Conservation (phyloP, 257 asterid species). For the Plantago major region DNA sequence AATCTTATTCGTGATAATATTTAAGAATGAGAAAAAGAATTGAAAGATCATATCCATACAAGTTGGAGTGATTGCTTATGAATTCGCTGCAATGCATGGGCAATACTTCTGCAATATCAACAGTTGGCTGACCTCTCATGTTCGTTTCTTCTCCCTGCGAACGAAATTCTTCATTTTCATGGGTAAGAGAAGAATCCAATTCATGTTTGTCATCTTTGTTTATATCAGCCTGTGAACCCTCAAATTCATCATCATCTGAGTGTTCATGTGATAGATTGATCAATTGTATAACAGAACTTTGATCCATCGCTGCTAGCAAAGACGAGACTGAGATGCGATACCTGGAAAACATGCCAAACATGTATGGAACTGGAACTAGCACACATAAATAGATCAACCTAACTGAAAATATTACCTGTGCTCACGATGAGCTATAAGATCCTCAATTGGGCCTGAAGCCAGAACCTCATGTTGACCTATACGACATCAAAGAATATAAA, state of each 20-base stretch:
- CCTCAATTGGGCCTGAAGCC: conserved; percentile 99
- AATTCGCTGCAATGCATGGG: conserved; percentile 98
- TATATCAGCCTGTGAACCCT: conserved; percentile 53
- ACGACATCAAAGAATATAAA: conserved; percentile 20
- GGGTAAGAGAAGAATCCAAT: too few species aligned
- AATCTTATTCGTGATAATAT: too few species aligned
- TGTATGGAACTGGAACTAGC: background rate
- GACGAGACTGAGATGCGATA: conserved; percentile 97
- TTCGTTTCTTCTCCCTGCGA: conserved; percentile 67
- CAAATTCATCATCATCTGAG: conserved; percentile 48
- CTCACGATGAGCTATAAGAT: conserved; percentile 98
- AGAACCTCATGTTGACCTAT: conserved; percentile 95
- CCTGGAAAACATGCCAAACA: conserved; percentile 36
- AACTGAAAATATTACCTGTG: conserved; percentile 57
- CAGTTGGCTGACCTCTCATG: conserved; percentile 80
- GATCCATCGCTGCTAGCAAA: conserved; percentile 92
- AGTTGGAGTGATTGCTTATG: conserved; percentile 89
- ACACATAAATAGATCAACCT: conserved; percentile 3
- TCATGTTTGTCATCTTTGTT: too few species aligned
- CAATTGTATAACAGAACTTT: conserved; percentile 61
- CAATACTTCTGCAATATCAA: conserved; percentile 93
- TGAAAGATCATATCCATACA: conserved; percentile 33
- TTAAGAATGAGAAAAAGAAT: too few species aligned
- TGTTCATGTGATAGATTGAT: conserved; percentile 41
- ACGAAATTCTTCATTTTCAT: conserved; percentile 38